Percentiles rank a stretch among this genome's conserved stretches.
Evolutionary conservation across 495 filamentous ascomycete genomes (phyloP).

Genomic region (Neurospora hispaniola): DNA sequence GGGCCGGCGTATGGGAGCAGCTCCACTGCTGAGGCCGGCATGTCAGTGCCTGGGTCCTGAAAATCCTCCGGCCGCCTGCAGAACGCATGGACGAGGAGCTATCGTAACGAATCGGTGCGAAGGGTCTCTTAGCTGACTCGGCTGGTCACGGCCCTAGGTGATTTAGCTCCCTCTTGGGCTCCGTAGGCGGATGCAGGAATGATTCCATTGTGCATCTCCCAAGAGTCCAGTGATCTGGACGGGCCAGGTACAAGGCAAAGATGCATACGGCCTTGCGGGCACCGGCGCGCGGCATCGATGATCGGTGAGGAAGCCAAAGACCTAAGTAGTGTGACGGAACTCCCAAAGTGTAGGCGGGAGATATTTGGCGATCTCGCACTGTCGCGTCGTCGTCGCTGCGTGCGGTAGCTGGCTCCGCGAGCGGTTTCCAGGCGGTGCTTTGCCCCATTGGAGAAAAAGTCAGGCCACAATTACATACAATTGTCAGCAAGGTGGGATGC

Average conservation of each 20-base stretch:
- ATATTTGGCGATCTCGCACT: neutral
- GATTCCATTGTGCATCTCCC: neutral
- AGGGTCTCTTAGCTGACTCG: neutral
- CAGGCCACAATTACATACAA: neutral
- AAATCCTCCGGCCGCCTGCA: neutral
- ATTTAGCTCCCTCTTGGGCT: neutral
- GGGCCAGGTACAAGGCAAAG: neutral
- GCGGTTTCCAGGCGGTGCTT: neutral
- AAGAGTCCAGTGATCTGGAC: neutral
- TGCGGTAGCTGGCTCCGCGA: neutral
- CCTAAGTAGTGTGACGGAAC: neutral
- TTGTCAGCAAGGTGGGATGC: neutral
- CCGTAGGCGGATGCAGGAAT: neutral
- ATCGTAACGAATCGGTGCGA: neutral
- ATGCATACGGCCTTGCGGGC: neutral
- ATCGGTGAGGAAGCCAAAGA: neutral
- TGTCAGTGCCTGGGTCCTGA: neutral
- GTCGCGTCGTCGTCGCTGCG: neutral
- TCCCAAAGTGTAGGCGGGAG: neutral
- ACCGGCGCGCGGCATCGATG: neutral
- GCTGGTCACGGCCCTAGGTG: neutral
- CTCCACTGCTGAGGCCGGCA: neutral
- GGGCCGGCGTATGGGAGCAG: neutral
- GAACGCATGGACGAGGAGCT: neutral
- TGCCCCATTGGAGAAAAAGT: neutral